phyloP scores from a whole-genome alignment of 129 eudicot genomes.

The Helianthus annuus region DNA sequence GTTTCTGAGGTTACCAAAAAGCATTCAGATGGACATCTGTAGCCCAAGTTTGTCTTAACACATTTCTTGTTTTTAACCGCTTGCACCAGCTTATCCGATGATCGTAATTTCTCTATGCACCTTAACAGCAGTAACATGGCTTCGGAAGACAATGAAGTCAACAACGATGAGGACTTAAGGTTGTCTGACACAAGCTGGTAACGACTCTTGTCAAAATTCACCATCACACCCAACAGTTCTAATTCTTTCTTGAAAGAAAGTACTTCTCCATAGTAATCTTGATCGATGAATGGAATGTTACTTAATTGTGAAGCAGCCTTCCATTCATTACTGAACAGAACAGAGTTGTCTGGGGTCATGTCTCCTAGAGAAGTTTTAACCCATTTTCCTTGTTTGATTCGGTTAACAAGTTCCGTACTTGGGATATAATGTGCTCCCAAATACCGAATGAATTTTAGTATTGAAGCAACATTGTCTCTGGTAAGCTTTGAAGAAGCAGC shows the following conservation, averaged over 20 bases:
- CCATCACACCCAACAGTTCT: slow-evolving; percentile 41
- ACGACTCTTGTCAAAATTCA: slow-evolving; percentile 31
- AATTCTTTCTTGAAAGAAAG: slow-evolving; percentile 37
- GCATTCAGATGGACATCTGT: slow-evolving; percentile 46
- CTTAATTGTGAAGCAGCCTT: slow-evolving; percentile 48
- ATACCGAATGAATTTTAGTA: slow-evolving; percentile 45
- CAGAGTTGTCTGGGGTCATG: slow-evolving; percentile 37
- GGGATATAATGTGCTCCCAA: slow-evolving; percentile 34
- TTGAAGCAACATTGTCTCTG: slow-evolving; percentile 35
- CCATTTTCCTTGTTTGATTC: slow-evolving; percentile 40
- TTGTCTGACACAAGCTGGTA: slow-evolving; percentile 43
- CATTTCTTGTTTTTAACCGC: slow-evolving; percentile 31
- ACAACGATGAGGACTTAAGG: slow-evolving; percentile 30
- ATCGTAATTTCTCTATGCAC: slow-evolving; percentile 25
- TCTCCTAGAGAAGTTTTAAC: slow-evolving; percentile 42
- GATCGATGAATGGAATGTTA: slow-evolving; percentile 53
- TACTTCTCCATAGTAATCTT: slow-evolving; percentile 44
- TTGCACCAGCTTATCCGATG: slow-evolving; percentile 32
- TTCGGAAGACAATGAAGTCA: slow-evolving; percentile 22
- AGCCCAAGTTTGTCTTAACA: slow-evolving; percentile 50
- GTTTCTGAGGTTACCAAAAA: slow-evolving; percentile 38
- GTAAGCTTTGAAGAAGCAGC: slow-evolving; percentile 43
- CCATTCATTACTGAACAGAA: slow-evolving; percentile 43
- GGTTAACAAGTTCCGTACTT: slow-evolving; percentile 19
- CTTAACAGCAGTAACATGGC: slow-evolving; percentile 22